phyloP scores from a whole-genome alignment of 2,329 filamentous ascomycete genomes.

The Coniochaeta sp. region DNA sequence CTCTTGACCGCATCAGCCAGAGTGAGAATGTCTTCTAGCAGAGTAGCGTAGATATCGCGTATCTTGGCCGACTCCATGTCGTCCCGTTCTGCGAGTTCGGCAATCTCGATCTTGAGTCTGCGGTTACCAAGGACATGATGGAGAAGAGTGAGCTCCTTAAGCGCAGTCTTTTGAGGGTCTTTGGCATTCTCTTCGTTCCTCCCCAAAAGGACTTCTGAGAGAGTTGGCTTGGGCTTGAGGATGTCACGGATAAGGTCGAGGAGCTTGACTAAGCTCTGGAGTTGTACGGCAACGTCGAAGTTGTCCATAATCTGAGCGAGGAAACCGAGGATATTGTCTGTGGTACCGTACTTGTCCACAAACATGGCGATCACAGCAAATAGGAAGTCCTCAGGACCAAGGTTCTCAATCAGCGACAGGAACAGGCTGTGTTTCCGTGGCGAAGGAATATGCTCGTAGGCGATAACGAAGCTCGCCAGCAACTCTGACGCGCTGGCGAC shows the following conservation, averaged over 20 bases:
- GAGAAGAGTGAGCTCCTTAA: slow-evolving; percentile 48
- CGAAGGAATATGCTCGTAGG: slow-evolving; percentile 90
- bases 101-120: slow-evolving; percentile 48
- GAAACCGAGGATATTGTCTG: slow-evolving; percentile 67
- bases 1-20: slow-evolving; percentile 59
- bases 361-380: slow-evolving; percentile 85
- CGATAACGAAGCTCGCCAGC: slow-evolving; percentile 90
- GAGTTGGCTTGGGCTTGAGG: slow-evolving; percentile 64
- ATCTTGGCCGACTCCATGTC: slow-evolving; percentile 61
- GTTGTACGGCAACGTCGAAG: slow-evolving; percentile 68
- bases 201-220: slow-evolving; percentile 67
- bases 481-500: slow-evolving; percentile 81
- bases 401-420: slow-evolving; percentile 72
- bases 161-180: slow-evolving; percentile 42
- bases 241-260: slow-evolving; percentile 69
- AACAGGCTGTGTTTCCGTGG: slow-evolving; percentile 81
- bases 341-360: slow-evolving; percentile 79
- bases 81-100: slow-evolving; percentile 49
- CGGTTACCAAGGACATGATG: slow-evolving; percentile 52
- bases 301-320: slow-evolving; percentile 64
- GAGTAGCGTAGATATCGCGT: slow-evolving; percentile 59
- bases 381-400: slow-evolving; percentile 80
- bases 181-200: slow-evolving; percentile 37
- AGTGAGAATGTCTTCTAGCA: slow-evolving; percentile 58
- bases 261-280: slow-evolving; percentile 71